phyloP scores from a whole-genome alignment of 23 red algal genomes.

The Gracilaria gracilis region DNA sequence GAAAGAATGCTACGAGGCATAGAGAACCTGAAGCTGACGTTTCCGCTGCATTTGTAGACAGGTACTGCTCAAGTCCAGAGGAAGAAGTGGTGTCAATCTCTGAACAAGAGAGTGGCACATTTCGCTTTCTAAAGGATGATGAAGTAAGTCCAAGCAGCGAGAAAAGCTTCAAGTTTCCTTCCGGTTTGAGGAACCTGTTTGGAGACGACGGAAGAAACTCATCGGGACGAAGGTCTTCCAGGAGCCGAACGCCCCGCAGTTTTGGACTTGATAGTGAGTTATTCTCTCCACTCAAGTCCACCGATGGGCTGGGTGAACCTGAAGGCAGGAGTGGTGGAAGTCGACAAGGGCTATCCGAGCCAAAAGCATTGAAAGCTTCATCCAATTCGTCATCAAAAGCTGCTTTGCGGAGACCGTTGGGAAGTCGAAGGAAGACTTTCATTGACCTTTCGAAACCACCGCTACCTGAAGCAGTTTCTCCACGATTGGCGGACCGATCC shows the following conservation, averaged over 20 bases:
- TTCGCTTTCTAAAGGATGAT: slow-evolving; percentile 10
- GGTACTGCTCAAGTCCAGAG: neutral
- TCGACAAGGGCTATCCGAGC: neutral
- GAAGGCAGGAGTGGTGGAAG: neutral
- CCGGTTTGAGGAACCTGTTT: slow-evolving; percentile 12
- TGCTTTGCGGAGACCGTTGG: neutral
- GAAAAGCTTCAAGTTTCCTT: slow-evolving; percentile 1
- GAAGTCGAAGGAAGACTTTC: slow-evolving; percentile 18
- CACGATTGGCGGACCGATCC: neutral
- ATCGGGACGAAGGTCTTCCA: neutral
- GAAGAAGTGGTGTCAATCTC: neutral
- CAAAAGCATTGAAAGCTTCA: neutral
- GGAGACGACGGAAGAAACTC: neutral
- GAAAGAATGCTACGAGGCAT: no score
- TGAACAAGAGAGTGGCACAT: neutral
- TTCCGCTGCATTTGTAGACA: neutral
- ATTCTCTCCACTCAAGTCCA: neutral
- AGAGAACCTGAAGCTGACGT: neutral
- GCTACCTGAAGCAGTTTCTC: neutral
- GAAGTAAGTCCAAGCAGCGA: neutral
- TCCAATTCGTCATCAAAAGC: neutral
- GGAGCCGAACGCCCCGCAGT: neutral
- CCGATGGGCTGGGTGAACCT: neutral
- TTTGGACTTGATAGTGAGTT: neutral
- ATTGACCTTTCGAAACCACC: slow-evolving; percentile 8